Evolutionary conservation across 78 protist species (phyloP).

Genomic region (Planoprotostelium fungivorum): DNA sequence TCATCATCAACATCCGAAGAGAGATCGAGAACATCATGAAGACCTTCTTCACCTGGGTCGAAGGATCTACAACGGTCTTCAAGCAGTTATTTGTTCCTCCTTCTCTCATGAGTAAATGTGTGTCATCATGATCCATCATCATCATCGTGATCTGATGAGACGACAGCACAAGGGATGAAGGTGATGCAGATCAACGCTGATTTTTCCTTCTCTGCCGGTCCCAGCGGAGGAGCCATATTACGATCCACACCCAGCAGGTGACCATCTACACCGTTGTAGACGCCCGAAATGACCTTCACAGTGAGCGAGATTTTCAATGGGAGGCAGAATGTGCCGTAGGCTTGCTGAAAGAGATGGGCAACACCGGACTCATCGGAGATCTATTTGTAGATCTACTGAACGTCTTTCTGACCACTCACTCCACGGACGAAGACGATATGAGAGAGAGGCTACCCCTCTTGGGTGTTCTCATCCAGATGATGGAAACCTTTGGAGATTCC

Average conservation of each 20-base stretch:
- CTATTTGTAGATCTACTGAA: conserved; percentile 41
- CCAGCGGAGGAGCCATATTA: neutral
- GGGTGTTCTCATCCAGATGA: conserved; percentile 40
- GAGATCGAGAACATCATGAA: neutral
- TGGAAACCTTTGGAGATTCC: conserved; percentile 33
- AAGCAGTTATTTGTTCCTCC: neutral
- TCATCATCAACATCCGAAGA: neutral
- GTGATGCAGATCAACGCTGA: neutral
- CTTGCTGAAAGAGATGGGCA: conserved; percentile 37
- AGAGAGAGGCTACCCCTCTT: neutral
- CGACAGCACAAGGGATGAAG: neutral
- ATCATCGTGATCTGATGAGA: neutral
- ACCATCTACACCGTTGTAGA: too few relatives aligned
- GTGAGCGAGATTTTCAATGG: conserved; percentile 43
- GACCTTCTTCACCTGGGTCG: neutral
- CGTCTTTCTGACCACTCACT: conserved; percentile 19
- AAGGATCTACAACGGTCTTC: neutral
- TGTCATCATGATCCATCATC: neutral
- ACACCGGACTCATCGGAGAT: conserved; percentile 40
- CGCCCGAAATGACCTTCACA: neutral
- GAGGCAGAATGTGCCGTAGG: conserved; percentile 51
- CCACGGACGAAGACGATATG: neutral
- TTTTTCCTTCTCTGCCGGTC: neutral
- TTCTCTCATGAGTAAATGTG: neutral
- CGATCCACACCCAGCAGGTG: too few relatives aligned